Evolutionary conservation across 1,284 basidiomycete genomes (phyloP).

Genomic region (Ustilago hordei): DNA sequence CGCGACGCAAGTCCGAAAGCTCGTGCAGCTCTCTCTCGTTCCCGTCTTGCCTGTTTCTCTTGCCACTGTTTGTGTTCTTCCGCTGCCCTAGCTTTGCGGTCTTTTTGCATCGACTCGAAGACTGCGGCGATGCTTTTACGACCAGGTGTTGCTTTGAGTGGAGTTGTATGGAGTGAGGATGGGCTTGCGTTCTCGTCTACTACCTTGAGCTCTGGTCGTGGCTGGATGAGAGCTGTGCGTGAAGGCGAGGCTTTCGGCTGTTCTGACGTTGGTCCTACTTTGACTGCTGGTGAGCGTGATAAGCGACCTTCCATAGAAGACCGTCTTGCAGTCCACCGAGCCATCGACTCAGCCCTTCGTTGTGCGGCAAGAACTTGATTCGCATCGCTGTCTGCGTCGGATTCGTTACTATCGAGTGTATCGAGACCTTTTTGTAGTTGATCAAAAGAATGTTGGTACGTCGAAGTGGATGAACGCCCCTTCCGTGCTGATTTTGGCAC

Average conservation of each 20-base stretch:
- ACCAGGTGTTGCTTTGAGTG: conserved; percentile 28
- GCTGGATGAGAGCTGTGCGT: conserved; percentile 3
- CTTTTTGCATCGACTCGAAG: conserved; percentile 51
- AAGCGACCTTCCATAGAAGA: conserved; percentile 1
- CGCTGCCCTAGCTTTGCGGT: conserved; percentile 32
- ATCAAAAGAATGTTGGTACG: conserved; percentile 36
- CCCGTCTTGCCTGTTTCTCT: conserved; percentile 37
- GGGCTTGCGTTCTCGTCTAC: not conserved
- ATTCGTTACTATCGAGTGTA: conserved; percentile 23
- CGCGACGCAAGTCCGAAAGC: conserved; percentile 24
- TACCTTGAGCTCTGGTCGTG: conserved; percentile 9
- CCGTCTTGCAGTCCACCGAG: conserved; percentile 39
- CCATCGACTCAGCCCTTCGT: conserved; percentile 35
- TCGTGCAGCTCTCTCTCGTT: conserved; percentile 47
- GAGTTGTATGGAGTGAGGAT: not conserved
- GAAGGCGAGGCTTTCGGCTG: conserved; percentile 3
- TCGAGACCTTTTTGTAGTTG: conserved; percentile 36
- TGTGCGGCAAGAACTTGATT: conserved; percentile 24
- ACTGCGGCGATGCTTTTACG: conserved; percentile 50
- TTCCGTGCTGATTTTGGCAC: conserved; percentile 19
- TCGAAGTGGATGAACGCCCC: conserved; percentile 17
- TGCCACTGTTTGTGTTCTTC: conserved; percentile 44
- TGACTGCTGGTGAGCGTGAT: not conserved
- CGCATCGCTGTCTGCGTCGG: conserved; percentile 35
- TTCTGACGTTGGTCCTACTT: not conserved